A percentile compares a stretch with the other conserved stretches of the same genome.
Evolutionary conservation across 2,329 filamentous ascomycete genomes (phyloP).

Genomic region (Fusarium citri): DNA sequence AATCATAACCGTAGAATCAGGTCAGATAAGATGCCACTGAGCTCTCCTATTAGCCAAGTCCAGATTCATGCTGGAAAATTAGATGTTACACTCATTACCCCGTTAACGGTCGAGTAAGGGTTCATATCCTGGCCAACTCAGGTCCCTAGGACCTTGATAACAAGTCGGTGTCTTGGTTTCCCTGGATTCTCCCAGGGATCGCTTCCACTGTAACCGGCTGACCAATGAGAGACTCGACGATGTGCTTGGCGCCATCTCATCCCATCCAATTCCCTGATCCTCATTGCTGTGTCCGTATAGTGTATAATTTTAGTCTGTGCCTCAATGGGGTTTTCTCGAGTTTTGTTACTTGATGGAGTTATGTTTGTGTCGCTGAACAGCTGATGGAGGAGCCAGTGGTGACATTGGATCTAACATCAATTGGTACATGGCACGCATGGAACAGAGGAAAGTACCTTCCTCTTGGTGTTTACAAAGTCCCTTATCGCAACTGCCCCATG

Average conservation of each 20-base stretch:
- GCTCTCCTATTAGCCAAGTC: background rate
- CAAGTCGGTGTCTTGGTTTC: slow-evolving; percentile 25
- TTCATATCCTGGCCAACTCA: slow-evolving; percentile 11
- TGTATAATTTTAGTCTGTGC: slow-evolving; percentile 24
- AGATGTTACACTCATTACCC: background rate
- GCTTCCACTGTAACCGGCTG: slow-evolving; percentile 27
- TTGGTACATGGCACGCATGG: background rate
- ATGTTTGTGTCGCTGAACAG: slow-evolving; percentile 3
- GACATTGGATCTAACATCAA: background rate
- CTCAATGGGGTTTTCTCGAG: slow-evolving; percentile 11
- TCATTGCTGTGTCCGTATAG: slow-evolving; percentile 5
- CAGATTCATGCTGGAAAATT: background rate
- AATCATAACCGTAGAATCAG: background rate
- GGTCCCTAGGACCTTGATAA: slow-evolving; percentile 14
- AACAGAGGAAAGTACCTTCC: background rate
- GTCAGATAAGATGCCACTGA: background rate
- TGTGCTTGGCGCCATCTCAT: slow-evolving; percentile 27
- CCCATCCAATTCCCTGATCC: slow-evolving; percentile 36
- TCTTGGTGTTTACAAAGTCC: background rate
- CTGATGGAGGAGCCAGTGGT: slow-evolving; percentile 10
- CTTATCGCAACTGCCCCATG: slow-evolving; percentile 7
- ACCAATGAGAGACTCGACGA: slow-evolving; percentile 31
- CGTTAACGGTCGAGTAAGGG: slow-evolving; percentile 15
- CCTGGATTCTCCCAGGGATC: slow-evolving; percentile 29
- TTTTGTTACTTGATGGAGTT: slow-evolving; percentile 13